These are phyloP conservation scores for Ottelia alismoides DNA, from an alignment of 106 monocot species.

Conservation along the genomic window DNA sequence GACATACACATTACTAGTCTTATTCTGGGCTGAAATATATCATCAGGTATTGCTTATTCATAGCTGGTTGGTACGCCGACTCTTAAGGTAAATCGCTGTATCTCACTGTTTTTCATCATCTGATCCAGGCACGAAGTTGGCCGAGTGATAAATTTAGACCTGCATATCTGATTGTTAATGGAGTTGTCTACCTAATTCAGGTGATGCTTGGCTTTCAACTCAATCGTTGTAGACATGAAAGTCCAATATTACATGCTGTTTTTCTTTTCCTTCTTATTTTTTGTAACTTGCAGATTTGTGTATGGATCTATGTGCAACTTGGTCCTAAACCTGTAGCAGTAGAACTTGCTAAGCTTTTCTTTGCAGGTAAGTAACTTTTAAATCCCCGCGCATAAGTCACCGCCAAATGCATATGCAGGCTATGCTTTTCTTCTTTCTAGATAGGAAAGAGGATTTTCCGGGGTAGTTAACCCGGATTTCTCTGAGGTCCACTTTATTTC, in stretches of 20 bases:
- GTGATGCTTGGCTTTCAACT: conserved; percentile 14
- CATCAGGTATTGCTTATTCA: too few species aligned
- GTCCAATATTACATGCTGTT: background rate
- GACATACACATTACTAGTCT: background rate
- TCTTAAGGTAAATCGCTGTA: background rate
- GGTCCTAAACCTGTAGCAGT: conserved; percentile 21
- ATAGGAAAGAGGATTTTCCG: background rate
- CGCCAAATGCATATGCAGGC: too few species aligned
- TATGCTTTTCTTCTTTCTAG: background rate
- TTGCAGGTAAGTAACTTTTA: conserved; percentile 30
- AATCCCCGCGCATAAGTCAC: too few species aligned
- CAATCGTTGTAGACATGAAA: background rate
- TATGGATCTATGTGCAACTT: conserved; percentile 43
- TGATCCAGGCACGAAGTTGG: conserved; percentile 70
- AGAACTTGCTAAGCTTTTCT: conserved; percentile 45
- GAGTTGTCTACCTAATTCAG: conserved; percentile 52
- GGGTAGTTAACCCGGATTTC: background rate
- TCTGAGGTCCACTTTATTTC: background rate
- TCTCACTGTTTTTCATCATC: conserved; percentile 5
- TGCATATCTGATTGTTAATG: conserved; percentile 48
- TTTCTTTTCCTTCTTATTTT: too few species aligned
- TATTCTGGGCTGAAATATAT: background rate
- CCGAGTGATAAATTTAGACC: conserved; percentile 52
- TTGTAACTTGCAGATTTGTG: conserved; percentile 35
- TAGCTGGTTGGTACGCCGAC: background rate